Conservation (phyloP, 192 early-diverging fungal genomes). For the Geranomyces michiganensis region DNA sequence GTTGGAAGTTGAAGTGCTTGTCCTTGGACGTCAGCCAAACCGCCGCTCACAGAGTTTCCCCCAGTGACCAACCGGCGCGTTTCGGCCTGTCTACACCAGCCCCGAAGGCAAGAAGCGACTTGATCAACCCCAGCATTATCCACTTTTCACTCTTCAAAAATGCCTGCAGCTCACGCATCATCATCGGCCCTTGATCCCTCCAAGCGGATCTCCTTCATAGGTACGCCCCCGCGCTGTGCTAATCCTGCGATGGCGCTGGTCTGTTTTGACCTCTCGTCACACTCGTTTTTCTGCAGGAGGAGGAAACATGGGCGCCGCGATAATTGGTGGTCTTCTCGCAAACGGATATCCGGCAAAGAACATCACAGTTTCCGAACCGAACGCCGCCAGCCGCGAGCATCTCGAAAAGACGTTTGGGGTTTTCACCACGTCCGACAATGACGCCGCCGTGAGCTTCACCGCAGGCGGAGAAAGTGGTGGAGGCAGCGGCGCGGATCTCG, state of each 20-base stretch:
- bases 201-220: conserved; percentile 41
- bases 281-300: conserved; percentile 63
- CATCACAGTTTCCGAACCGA: conserved; percentile 82
- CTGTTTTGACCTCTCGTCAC: neutral
- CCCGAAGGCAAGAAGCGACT: too few relatives aligned
- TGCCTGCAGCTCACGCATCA: too few relatives aligned
- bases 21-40: too few relatives aligned
- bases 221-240: conserved; percentile 11
- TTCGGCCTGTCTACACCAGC: too few relatives aligned
- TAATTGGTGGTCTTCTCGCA: conserved; percentile 83
- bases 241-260: too few relatives aligned
- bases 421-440: conserved; percentile 64
- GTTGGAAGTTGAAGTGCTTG: too few relatives aligned
- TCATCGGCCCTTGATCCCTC: conserved; percentile 16
- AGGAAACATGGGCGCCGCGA: conserved; percentile 95
- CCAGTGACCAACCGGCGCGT: too few relatives aligned
- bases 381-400: conserved; percentile 63
- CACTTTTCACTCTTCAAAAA: too few relatives aligned
- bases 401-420: conserved; percentile 65
- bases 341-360: conserved; percentile 68
- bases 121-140: too few relatives aligned
- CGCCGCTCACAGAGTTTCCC: too few relatives aligned
- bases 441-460: conserved; percentile 55
- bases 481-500: conserved; percentile 63
- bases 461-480: neutral